A percentile compares a stretch with the other conserved stretches of the same genome.
These are phyloP conservation scores for Petunia hybrid DNA, from an alignment of 305 asterid genomes.

Conservation along the genomic window DNA sequence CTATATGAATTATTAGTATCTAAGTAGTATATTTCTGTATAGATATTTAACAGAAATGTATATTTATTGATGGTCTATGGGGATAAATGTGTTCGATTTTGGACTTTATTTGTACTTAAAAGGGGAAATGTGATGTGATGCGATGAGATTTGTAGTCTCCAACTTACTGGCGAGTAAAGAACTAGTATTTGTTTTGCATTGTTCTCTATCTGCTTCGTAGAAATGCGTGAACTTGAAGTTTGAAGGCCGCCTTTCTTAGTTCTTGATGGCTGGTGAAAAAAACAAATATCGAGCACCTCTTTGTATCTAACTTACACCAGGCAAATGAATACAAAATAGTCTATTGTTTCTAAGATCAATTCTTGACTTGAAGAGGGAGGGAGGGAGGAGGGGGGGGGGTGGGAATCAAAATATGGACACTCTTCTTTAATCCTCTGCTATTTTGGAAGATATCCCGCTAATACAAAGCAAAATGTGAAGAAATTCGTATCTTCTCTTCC, in stretches of 20 bases:
- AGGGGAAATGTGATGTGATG: background rate
- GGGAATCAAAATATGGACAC: background rate
- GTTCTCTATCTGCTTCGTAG: background rate
- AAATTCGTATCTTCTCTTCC: background rate
- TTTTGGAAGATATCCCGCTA: background rate
- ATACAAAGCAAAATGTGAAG: background rate
- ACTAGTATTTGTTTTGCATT: background rate
- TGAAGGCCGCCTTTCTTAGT: conserved; percentile 14
- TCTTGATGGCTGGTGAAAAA: conserved; percentile 10
- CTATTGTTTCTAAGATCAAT: background rate
- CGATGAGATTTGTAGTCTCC: background rate
- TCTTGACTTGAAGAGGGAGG: background rate
- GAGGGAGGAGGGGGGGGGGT: background rate
- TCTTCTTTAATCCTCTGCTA: background rate
- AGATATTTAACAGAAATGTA: background rate
- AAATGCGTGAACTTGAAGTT: background rate
- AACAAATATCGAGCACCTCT: background rate
- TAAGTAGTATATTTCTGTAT: background rate
- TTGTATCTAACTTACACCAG: background rate
- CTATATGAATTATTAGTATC: conserved; percentile 3
- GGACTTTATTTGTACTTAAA: background rate
- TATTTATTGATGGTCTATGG: background rate
- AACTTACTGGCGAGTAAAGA: background rate
- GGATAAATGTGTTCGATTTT: background rate
- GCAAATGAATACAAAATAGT: conserved; percentile 11